Percentiles rank a stretch among this genome's conserved stretches.
phyloP scores from a whole-genome alignment of 2,329 filamentous ascomycete genomes.

The Diaporthe citri region DNA sequence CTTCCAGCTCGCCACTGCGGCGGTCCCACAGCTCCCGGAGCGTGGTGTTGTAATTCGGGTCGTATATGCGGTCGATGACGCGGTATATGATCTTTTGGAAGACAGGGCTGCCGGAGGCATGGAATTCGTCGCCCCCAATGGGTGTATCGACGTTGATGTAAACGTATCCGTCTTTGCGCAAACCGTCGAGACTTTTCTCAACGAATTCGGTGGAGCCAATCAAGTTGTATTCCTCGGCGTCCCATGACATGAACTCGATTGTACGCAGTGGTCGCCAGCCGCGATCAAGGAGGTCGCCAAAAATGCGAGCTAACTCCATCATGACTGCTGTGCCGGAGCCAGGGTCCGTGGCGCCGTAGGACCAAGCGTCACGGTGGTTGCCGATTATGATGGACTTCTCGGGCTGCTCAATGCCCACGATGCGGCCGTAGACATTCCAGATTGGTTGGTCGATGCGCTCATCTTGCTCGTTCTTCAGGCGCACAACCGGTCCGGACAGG shows the following conservation, averaged over 20 bases:
- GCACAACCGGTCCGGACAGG: conserved; percentile 79
- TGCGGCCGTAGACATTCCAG: conserved; percentile 90
- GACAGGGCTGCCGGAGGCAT: conserved; percentile 83
- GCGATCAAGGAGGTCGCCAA: conserved; percentile 80
- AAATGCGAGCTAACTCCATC: conserved; percentile 87
- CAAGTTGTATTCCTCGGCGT: conserved; percentile 91
- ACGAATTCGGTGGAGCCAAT: conserved; percentile 96
- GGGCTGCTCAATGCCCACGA: conserved; percentile 85
- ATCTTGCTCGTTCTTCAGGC: conserved; percentile 88
- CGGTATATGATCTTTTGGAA: conserved; percentile 80
- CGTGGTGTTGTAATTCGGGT: conserved; percentile 79
- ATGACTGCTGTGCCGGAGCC: conserved; percentile 92
- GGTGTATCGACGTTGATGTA: conserved; percentile 94
- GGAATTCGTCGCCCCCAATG: conserved; percentile 80
- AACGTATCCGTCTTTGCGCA: conserved; percentile 82
- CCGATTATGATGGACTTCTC: conserved; percentile 90
- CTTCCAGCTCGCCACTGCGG: conserved; percentile 70
- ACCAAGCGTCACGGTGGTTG: conserved; percentile 94
- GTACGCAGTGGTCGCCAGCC: conserved; percentile 95
- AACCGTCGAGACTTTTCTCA: conserved; percentile 80
- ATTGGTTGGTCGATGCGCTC: conserved; percentile 86
- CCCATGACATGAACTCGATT: conserved; percentile 98
- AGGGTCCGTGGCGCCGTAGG: conserved; percentile 87
- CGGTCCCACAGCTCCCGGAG: conserved; percentile 83
- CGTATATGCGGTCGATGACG: conserved; percentile 79